These are phyloP conservation scores for Hemisphaericaspora subhashii DNA, from an alignment of 1,139 yeast species.

Conservation along the genomic window DNA sequence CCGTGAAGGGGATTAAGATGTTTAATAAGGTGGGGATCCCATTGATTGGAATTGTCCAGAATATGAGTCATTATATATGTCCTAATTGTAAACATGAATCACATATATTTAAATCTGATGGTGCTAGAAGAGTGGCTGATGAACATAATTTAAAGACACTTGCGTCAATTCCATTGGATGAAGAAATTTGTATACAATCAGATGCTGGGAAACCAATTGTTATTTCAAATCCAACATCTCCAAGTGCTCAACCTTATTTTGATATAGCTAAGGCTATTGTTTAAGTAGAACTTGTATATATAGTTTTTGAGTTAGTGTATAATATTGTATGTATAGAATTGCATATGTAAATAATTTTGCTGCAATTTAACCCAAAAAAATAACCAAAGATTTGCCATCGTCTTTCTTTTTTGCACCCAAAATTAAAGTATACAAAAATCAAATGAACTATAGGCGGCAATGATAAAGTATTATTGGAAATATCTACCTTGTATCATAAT, in stretches of 20 bases:
- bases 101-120: constrained; percentile 73
- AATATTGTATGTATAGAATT: not conserved
- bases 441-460: not conserved
- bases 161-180: constrained; percentile 69
- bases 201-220: constrained; percentile 70
- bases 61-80: constrained; percentile 77
- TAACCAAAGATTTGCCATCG: no score
- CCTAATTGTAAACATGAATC: constrained; percentile 74
- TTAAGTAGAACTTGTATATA: constrained; percentile 2
- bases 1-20: constrained; percentile 79
- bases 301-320: not conserved
- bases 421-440: not conserved
- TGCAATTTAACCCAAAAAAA: not conserved
- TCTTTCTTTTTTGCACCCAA: not conserved
- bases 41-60: constrained; percentile 74
- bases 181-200: constrained; percentile 58
- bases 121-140: constrained; percentile 60
- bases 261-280: constrained; percentile 40
- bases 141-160: constrained; percentile 51
- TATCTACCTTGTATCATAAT: not conserved
- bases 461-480: not conserved
- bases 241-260: constrained; percentile 38
- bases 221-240: constrained; percentile 41
- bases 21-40: constrained; percentile 76
- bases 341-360: not conserved